Percentiles rank a stretch among this genome's conserved stretches.
phyloP scores from a whole-genome alignment of 805 yeast species.

The Clavispora santaluciae region DNA sequence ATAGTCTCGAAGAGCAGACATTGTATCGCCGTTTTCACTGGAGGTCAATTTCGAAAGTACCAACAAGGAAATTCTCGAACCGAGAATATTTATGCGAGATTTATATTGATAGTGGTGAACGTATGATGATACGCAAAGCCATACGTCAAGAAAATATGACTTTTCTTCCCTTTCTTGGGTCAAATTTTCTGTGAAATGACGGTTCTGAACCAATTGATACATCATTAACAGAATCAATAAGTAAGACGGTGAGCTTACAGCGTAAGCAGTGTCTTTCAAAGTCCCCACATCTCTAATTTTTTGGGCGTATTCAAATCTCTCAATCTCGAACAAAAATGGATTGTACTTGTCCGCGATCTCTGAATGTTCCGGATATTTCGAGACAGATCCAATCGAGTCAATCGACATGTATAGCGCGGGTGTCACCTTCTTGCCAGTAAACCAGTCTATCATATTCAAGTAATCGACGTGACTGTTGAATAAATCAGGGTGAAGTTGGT shows the following conservation, averaged over 20 bases:
- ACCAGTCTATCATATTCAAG: slow-evolving; percentile 15
- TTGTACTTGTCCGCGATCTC: neutral
- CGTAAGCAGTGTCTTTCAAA: neutral
- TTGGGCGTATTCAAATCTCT: neutral
- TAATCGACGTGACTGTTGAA: slow-evolving; percentile 8
- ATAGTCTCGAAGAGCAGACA: slow-evolving; percentile 4
- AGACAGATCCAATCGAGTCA: neutral
- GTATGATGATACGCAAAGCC: slow-evolving; percentile 37
- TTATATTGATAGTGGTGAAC: slow-evolving; percentile 35
- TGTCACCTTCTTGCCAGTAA: slow-evolving; percentile 12
- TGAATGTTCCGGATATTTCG: neutral
- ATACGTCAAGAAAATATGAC: slow-evolving; percentile 18
- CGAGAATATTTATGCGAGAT: slow-evolving; percentile 18
- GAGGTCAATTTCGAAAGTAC: slow-evolving; percentile 24
- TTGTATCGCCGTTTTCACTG: neutral
- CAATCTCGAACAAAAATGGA: slow-evolving; percentile 2
- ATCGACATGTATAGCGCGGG: slow-evolving; percentile 9
- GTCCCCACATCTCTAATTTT: neutral
- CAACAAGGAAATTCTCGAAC: slow-evolving; percentile 24
- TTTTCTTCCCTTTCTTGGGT: neutral
- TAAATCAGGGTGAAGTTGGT: slow-evolving; percentile 16
- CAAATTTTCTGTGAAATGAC: slow-evolving; percentile 6
- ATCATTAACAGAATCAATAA: slow-evolving; percentile 9
- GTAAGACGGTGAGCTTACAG: slow-evolving; percentile 6
- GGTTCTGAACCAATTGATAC: slow-evolving; percentile 7